phyloP scores from a whole-genome alignment of 371 early-diverging fungal genomes.

The Syncephalis fuscata region DNA sequence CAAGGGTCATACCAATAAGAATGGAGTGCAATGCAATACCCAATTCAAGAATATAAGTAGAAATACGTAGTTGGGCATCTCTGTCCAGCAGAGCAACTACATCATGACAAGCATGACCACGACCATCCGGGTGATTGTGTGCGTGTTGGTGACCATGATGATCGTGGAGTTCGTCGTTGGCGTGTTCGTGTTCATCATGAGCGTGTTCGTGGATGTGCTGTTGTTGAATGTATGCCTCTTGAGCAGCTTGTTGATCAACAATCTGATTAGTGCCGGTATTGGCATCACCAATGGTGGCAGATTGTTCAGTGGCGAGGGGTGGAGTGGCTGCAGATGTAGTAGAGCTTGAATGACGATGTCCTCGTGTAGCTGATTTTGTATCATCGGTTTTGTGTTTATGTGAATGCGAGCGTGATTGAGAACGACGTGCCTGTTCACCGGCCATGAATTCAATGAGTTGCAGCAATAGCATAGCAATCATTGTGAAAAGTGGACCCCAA shows the following conservation, averaged over 20 bases:
- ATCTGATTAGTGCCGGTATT: too few relatives aligned
- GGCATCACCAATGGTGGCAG: too few relatives aligned
- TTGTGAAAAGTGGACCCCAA: constrained; percentile 27
- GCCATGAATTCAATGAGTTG: constrained; percentile 17
- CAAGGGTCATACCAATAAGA: constrained; percentile 69
- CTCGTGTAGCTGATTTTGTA: not conserved
- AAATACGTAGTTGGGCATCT: not conserved
- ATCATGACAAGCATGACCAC: constrained; percentile 5
- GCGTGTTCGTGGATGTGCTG: too few relatives aligned
- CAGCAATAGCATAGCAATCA: constrained; percentile 24
- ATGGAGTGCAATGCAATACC: constrained; percentile 79
- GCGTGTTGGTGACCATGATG: constrained; percentile 2
- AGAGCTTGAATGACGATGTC: too few relatives aligned
- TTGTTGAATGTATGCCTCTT: too few relatives aligned
- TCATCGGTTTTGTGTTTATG: constrained; percentile 1
- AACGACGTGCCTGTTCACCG: not conserved
- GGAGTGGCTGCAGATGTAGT: too few relatives aligned
- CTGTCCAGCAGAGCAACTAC: not conserved
- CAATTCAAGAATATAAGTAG: constrained; percentile 49
- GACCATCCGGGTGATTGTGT: constrained; percentile 11
- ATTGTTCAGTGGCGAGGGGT: too few relatives aligned
- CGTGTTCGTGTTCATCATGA: not conserved
- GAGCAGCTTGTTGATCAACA: too few relatives aligned
- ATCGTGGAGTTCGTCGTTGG: constrained; percentile 1
- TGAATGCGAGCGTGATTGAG: too few relatives aligned